A percentile compares a stretch with the other conserved stretches of the same genome.
phyloP scores from a whole-genome alignment of 2,329 filamentous ascomycete species.

The Colletotrichum siamense region DNA sequence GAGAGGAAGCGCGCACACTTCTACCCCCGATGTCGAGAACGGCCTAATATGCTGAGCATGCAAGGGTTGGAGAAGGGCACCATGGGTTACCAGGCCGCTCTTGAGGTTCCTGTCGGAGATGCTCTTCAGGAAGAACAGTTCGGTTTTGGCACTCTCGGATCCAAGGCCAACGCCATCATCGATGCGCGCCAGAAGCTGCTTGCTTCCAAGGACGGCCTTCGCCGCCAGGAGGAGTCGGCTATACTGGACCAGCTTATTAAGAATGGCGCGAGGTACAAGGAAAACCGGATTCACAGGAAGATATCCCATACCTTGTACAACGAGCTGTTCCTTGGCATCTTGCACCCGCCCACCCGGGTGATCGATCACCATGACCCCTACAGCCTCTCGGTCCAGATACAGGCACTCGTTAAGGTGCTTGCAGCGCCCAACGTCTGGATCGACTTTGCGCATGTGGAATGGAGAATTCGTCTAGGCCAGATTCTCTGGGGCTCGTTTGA shows the following conservation, averaged over 20 bases:
- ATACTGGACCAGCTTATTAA: slow-evolving; percentile 65
- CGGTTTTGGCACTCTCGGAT: slow-evolving; percentile 61
- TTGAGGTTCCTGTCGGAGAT: slow-evolving; percentile 70
- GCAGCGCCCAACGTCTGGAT: slow-evolving; percentile 73
- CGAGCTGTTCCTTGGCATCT: slow-evolving; percentile 64
- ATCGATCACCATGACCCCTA: slow-evolving; percentile 65
- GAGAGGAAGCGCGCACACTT: slow-evolving; percentile 60
- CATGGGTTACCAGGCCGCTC: slow-evolving; percentile 71
- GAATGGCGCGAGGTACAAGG: slow-evolving; percentile 60
- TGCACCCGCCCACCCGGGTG: slow-evolving; percentile 61
- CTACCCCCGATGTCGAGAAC: slow-evolving; percentile 63
- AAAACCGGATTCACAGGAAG: slow-evolving; percentile 55
- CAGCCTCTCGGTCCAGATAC: slow-evolving; percentile 73
- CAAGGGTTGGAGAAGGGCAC: slow-evolving; percentile 75
- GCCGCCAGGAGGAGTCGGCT: slow-evolving; percentile 60
- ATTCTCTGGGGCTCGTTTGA: slow-evolving; percentile 68
- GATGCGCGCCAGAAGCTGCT: slow-evolving; percentile 65
- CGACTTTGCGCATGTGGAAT: slow-evolving; percentile 77
- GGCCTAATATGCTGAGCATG: slow-evolving; percentile 76
- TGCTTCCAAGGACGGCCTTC: slow-evolving; percentile 57
- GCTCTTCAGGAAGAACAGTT: slow-evolving; percentile 67
- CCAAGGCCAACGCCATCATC: slow-evolving; percentile 58
- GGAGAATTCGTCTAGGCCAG: slow-evolving; percentile 76
- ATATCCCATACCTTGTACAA: slow-evolving; percentile 59
- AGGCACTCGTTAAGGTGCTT: slow-evolving; percentile 70